Evolutionary conservation across 495 filamentous ascomycete genomes (phyloP).

Genomic region (Aspergillus diversus): DNA sequence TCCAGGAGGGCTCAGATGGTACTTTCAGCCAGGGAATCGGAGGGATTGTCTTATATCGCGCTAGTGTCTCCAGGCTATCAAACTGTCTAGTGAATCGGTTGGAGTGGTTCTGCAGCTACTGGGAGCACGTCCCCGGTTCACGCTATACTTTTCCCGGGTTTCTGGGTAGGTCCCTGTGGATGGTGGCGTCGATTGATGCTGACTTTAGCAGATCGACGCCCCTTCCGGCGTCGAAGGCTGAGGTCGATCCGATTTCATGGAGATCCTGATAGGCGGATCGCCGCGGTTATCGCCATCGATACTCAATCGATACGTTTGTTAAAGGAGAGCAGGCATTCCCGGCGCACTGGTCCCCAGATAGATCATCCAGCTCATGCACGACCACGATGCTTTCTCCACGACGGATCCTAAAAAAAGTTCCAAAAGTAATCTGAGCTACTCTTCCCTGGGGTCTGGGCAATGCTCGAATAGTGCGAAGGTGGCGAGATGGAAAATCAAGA

Average conservation of each 20-base stretch:
- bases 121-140: background rate
- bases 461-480: too few relatives aligned
- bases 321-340: background rate
- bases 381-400: background rate
- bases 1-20: background rate
- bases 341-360: too few relatives aligned
- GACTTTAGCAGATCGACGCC: background rate
- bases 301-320: too few relatives aligned
- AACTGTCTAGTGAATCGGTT: background rate
- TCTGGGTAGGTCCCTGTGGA: slow-evolving; percentile 3
- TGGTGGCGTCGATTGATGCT: background rate
- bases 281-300: background rate
- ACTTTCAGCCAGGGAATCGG: background rate
- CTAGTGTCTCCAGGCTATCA: background rate
- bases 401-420: background rate
- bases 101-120: background rate
- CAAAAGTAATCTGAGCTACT: too few relatives aligned
- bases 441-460: too few relatives aligned
- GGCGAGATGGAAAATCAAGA: too few relatives aligned
- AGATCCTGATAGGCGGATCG: slow-evolving; percentile 10
- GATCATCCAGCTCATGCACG: slow-evolving; percentile 1
- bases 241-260: slow-evolving; percentile 10
- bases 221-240: background rate
- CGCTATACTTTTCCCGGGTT: slow-evolving; percentile 4
- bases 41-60: background rate